Conservation (phyloP, 73 alveolate species). For the Uronychia binucleata region DNA sequence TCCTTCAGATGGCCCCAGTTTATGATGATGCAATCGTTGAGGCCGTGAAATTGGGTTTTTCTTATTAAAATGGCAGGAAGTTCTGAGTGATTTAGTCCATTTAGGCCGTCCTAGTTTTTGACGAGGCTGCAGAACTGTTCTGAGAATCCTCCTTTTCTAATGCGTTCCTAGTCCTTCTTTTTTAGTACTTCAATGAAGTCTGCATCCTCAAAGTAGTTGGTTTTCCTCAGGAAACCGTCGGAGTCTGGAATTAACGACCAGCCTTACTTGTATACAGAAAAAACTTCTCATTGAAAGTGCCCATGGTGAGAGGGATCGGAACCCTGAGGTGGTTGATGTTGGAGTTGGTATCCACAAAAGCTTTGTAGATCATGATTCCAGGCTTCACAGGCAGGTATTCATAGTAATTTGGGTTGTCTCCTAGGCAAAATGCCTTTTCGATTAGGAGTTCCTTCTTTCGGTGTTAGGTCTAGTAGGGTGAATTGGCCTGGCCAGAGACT, state of each 20-base stretch:
- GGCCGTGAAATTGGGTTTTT: background rate
- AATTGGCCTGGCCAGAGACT: too few species aligned
- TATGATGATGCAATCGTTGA: background rate
- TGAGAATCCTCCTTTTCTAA: background rate
- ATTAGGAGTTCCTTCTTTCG: too few species aligned
- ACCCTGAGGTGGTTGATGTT: slow-evolving; percentile 18
- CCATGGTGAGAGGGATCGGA: slow-evolving; percentile 25
- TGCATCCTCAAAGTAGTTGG: slow-evolving; percentile 7
- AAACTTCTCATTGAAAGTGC: slow-evolving; percentile 19
- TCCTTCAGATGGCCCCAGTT: background rate
- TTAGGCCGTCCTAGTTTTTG: background rate
- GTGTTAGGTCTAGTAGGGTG: too few species aligned
- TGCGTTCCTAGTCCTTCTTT: background rate
- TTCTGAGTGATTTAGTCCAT: background rate
- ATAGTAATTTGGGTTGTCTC: slow-evolving; percentile 13
- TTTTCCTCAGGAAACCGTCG: too few species aligned
- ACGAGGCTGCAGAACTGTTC: background rate
- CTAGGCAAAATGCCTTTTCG: too few species aligned
- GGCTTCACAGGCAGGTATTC: slow-evolving; percentile 42
- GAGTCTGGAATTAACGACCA: background rate
- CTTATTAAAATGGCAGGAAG: background rate
- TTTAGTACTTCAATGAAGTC: background rate
- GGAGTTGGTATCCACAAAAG: slow-evolving; percentile 24
- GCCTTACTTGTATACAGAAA: background rate
- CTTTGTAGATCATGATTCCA: slow-evolving; percentile 38